phyloP scores from a whole-genome alignment of 441 rosid species.

The Gossypium schwendimanii region DNA sequence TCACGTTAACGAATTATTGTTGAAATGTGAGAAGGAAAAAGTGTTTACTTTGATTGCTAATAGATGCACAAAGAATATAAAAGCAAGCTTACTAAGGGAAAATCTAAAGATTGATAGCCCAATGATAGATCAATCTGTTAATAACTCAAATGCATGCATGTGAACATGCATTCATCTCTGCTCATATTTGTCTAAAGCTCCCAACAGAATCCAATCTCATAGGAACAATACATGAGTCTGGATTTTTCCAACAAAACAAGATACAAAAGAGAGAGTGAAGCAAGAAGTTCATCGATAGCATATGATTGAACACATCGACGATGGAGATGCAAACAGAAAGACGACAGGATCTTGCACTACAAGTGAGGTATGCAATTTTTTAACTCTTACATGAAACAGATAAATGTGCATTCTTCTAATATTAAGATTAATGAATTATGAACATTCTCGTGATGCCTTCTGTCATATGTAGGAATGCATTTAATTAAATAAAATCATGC shows the following conservation, averaged over 20 bases:
- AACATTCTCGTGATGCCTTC: neutral
- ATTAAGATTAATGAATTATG: neutral
- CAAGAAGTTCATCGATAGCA: neutral
- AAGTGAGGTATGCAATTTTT: slow-evolving; percentile 10
- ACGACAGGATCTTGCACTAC: neutral
- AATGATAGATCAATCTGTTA: neutral
- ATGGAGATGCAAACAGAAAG: neutral
- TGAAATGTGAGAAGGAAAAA: neutral
- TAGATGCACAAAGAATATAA: neutral
- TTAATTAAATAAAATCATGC: neutral
- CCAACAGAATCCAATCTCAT: neutral
- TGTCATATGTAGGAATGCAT: neutral
- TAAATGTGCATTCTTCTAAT: neutral
- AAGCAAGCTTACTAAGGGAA: neutral
- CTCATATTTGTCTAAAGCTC: neutral
- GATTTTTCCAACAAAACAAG: neutral
- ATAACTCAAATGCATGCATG: neutral
- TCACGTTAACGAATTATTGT: neutral
- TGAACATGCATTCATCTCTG: neutral
- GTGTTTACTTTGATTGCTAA: neutral
- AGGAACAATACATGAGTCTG: neutral
- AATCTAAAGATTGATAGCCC: neutral
- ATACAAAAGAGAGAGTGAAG: neutral
- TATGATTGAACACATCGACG: neutral
- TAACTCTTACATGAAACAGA: slow-evolving; percentile 1